Percentiles rank a stretch among this genome's conserved stretches.
Conservation (phyloP, 495 filamentous ascomycete species). For the Podospora australis region DNA sequence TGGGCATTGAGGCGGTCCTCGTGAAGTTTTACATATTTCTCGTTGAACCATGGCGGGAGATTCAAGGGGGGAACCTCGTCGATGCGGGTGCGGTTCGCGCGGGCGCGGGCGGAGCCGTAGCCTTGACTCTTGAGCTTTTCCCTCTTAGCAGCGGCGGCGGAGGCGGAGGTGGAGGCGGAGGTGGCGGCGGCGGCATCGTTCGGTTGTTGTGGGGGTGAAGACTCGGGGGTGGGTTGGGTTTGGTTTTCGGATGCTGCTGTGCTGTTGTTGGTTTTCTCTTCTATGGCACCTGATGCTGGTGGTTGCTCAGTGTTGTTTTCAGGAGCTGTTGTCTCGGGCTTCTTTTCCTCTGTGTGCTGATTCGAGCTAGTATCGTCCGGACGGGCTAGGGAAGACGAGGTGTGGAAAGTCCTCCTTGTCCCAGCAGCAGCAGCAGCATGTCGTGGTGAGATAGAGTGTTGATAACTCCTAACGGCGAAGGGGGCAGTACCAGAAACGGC, state of each 20-base stretch:
- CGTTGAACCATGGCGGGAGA: constrained; percentile 40
- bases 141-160: constrained; percentile 6
- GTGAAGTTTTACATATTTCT: constrained; percentile 23
- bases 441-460: not conserved
- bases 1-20: no score
- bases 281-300: not conserved
- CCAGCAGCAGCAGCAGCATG: not conserved
- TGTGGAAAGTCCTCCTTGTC: constrained; percentile 9
- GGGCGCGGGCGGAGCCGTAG: constrained; percentile 33
- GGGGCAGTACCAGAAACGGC: not conserved
- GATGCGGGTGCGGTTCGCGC: constrained; percentile 31
- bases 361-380: constrained; percentile 14
- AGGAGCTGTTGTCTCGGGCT: no score
- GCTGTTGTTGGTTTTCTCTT: constrained; percentile 1
- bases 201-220: not conserved
- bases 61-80: constrained; percentile 37
- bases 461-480: not conserved
- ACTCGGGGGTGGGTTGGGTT: not conserved
- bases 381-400: constrained; percentile 12
- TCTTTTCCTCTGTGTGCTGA: no score
- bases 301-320: not conserved
- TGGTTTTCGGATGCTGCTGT: not conserved
- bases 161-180: not conserved
- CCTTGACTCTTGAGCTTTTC: constrained; percentile 16
- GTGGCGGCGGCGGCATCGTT: no score